A percentile compares a stretch with the other conserved stretches of the same genome.
Conservation (phyloP, 306 rosid genomes). For the Prunus persica region Prunus_persica_NCBIv2 NC_034016.1:48501-49000, state of each 20-base stretch:
- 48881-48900: not conserved
- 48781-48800: constrained; percentile 73
- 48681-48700: not conserved
- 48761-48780: not conserved
- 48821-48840: constrained; percentile 75
- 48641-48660: not conserved
- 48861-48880: constrained; percentile 1
- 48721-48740: not conserved
- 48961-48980: constrained; percentile 65
- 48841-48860: constrained; percentile 87
- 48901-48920: not conserved
- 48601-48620: constrained; percentile 6
- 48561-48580: not conserved
- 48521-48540: not conserved
- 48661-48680: constrained; percentile 2
- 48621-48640: not conserved
- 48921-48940: constrained; percentile 41
- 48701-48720: not conserved
- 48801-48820: constrained; percentile 75
- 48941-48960: constrained; percentile 74
- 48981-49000: constrained; percentile 84
- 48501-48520: not conserved
- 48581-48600: not conserved
- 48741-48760: not conserved
- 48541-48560: not conserved